Conservation (phyloP, 352 stramenopile species). For the Phytophthora europaea region DNA sequence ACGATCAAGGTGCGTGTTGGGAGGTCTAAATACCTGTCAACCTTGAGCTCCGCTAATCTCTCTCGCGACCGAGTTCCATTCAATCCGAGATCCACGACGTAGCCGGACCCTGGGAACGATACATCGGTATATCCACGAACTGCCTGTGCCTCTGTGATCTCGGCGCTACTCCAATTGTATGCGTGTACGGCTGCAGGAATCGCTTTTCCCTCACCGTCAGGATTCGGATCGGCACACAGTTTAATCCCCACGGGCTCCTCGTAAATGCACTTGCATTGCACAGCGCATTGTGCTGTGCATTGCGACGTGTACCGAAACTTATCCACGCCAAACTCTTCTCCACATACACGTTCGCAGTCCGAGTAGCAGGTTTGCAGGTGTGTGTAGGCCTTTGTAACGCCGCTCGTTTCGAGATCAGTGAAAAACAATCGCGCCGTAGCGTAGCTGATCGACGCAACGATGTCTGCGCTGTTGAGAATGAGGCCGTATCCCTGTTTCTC, state of each 20-base stretch:
- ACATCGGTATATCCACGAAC: conserved; percentile 46
- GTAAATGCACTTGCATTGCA: conserved; percentile 81
- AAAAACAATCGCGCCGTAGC: conserved; percentile 65
- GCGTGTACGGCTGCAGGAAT: conserved; percentile 53
- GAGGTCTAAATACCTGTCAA: conserved; percentile 64
- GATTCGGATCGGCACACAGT: conserved; percentile 61
- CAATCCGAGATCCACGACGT: conserved; percentile 63
- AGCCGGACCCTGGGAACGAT: conserved; percentile 64
- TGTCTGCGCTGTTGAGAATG: conserved; percentile 66
- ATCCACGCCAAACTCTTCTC: conserved; percentile 65
- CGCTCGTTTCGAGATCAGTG: conserved; percentile 28
- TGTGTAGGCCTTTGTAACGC: conserved; percentile 51
- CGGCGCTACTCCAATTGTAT: conserved; percentile 64
- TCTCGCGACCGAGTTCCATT: conserved; percentile 42
- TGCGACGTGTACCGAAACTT: conserved; percentile 56
- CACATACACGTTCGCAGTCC: conserved; percentile 55
- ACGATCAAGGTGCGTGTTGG: conserved; percentile 69
- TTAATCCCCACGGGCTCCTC: conserved; percentile 59
- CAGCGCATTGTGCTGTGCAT: conserved; percentile 53
- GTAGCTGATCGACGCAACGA: conserved; percentile 55
- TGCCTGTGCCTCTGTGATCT: conserved; percentile 24
- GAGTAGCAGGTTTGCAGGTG: conserved; percentile 67
- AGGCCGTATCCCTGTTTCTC: conserved; percentile 61
- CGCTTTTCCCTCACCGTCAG: conserved; percentile 43
- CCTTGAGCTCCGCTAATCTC: conserved; percentile 44